Evolutionary conservation across 495 filamentous ascomycete genomes (phyloP).

Genomic region (Penicillium roqueforti): DNA sequence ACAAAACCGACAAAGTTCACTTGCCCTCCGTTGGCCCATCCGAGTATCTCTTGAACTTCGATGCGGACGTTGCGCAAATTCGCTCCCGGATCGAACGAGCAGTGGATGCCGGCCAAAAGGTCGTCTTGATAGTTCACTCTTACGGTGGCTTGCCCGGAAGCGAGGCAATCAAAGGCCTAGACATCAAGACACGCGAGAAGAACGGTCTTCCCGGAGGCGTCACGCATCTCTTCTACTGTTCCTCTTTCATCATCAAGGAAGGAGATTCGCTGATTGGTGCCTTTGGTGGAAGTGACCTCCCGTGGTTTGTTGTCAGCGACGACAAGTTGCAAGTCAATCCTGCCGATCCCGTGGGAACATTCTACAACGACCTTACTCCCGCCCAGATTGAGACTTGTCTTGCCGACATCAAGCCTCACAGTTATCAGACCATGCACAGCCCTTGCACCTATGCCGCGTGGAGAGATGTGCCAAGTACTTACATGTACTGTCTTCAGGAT

Average conservation of each 20-base stretch:
- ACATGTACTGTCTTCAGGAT: constrained; percentile 47
- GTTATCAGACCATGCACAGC: constrained; percentile 16
- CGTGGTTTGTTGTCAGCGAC: constrained; percentile 12
- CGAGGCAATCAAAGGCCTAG: constrained; percentile 40
- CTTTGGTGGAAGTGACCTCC: constrained; percentile 16
- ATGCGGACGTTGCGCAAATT: constrained; percentile 7
- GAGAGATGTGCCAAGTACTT: constrained; percentile 43
- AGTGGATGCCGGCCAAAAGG: constrained; percentile 27
- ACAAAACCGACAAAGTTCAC: constrained; percentile 32
- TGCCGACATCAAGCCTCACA: constrained; percentile 12
- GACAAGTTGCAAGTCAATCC: constrained; percentile 4
- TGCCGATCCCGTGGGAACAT: background rate
- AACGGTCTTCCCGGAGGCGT: constrained; percentile 38
- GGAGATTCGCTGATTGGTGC: constrained; percentile 7
- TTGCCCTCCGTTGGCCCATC: constrained; percentile 33
- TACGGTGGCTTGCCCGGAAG: constrained; percentile 33
- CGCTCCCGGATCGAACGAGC: constrained; percentile 11
- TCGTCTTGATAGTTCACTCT: constrained; percentile 43
- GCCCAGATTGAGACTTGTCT: background rate
- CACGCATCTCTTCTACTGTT: constrained; percentile 33
- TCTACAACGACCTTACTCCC: constrained; percentile 1
- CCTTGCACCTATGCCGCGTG: constrained; percentile 41
- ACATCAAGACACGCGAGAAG: constrained; percentile 24
- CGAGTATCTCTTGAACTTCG: background rate
- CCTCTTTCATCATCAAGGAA: constrained; percentile 28